Base-by-base conservation (phyloP, 1,139 yeast genomes). In the Entelexis sorbosivorans region DNA sequence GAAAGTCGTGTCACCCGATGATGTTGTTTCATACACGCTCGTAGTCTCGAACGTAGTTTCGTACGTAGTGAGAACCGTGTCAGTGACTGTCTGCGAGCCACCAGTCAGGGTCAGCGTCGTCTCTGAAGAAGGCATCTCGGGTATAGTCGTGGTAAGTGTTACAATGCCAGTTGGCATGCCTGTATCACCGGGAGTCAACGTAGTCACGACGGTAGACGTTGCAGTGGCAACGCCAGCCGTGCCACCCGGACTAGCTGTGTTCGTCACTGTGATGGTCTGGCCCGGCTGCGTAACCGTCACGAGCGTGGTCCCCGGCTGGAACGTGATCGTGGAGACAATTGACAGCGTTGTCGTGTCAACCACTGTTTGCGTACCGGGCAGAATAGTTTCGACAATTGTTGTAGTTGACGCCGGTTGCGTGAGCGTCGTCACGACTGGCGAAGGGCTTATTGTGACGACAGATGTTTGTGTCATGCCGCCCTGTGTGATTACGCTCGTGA, bases 1-100 rank as follows among this genome's bases (percentile, higher is more conserved):
- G 28, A 33, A 36, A n/a, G 49, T 46, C 5, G 38, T 17, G 42
- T 50, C 44, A 8, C 22, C 22, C 14, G 32, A 36, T 8, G 33
- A 7, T 10, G 29, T 36, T 2, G 52, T 49, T 14, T 34, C 20
- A 28, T 48, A 40, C 17, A 35, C 44, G 20, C 38, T 51, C 7
- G 46, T 39, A 8, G 50, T 24, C 33, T 28, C 39, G 17, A 49
- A 36, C 3, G 49, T 47, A 2, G 55, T 47, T 14, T 44, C 40
- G 17, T 35, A 20, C 20, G 47, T 34, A 5, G 52, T 51, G 13
- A 44, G n/a, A 2, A 47, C 33, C 3, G 56, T 52, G 16, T 42
- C 54, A 20, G 58, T 55, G 17, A 55, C 22, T 4, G 58, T 55
- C 17, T 48, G 52, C 2, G 16, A 31, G 5, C 55, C 51, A 10